Base-by-base conservation (phyloP, 371 early-diverging fungal genomes). In the Mortierella sp. region DNA sequence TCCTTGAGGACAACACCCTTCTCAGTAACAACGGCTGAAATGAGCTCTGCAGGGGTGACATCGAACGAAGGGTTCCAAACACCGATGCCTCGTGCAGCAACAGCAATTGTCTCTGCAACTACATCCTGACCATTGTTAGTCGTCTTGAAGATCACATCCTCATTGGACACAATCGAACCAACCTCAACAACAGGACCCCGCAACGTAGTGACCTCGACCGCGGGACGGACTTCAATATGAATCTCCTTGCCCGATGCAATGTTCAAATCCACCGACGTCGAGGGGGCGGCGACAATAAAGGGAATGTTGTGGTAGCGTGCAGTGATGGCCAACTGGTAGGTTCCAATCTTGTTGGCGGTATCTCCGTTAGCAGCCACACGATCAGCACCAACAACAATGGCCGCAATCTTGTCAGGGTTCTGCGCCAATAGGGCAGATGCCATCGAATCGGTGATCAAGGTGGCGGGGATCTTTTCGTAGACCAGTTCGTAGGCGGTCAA, bases 41-140 rank as follows among this genome's bases (percentile, higher is more conserved):
- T 97, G 50, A 99, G 91, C 16, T 83, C 75, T 3, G 96, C 96
- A 8, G 98, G 98, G 1, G 98, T 97, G 24, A 98, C 97, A 88
- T 97, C 99, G 85, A 99, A 99, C 74, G 96, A 95, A 26, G 99
- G 99, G 84, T 98, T 98, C 98, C 98, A 99, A 28, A 97, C 97
- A 45, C 89, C 88, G 80, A 97, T 95, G 1, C 94, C 95, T 24
- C 92, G 86, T 4, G 99, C 97, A 5, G 97, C 97, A 50, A 97
- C 95, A 73, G 93, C 92, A 0, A 98, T 92, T 6, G 94, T 92
- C 38, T 90, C 90, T 47, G 78, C 38, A 44, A 89, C 80, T 9
- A 80, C 80, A 5, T 76, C 76, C 28, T 86, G 89, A 55, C 84
- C 84, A 13, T 74, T 28, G 81, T 84, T 1, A 79, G 88, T 55